Base-by-base conservation (phyloP, 2,329 filamentous ascomycete genomes). In the Rhinocladiella similis region DNA sequence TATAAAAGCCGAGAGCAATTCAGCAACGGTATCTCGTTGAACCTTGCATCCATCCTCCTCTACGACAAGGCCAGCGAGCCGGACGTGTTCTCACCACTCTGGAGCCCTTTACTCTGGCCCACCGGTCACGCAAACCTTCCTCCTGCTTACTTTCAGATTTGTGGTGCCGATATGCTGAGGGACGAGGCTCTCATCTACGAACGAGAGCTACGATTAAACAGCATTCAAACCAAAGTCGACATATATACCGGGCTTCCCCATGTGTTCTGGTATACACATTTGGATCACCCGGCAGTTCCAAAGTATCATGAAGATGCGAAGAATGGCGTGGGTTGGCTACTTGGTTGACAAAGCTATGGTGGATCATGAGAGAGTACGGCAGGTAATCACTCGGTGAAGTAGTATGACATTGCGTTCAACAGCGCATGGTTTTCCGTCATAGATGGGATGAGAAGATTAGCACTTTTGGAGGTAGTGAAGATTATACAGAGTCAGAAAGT, bases 51-150 rank as follows among this genome's bases (percentile, higher is more conserved):
- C 13, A 33, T 47, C 20, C 14, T 18, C 13, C 13, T 14, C 13
- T 13, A 14, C 22, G 22, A 25, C 22, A 25, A 25, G 22, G 29
- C 47, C 13, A 35, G 12, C 47, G 14, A 16, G 47, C 27, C 27
- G 25, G 47, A 50, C 36, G 14, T 39, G 3, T 33, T 19, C 7
- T 50, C 47, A 16, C 27, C 16, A 33, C 18, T 50, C 13, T 39
- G 25, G n/a, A 12, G n/a, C 9, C 47, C 47, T 18, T 36, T 50
- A 14, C 13, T 16, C 9, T 36, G 27, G n/a, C 27, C 14, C 7
- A 50, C 25, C 0, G 69, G 71, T 2, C 58, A 80, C 5, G 79
- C 78, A 0, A 78, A 77, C 0, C 65, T 36, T 3, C 47, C 47
- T 9, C 27, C 27, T 14, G 36, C 47, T 10, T 53, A 35, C 22